phyloP scores from a whole-genome alignment of 192 early-diverging fungal genomes.

The Bifiguratus adelaidae region DNA sequence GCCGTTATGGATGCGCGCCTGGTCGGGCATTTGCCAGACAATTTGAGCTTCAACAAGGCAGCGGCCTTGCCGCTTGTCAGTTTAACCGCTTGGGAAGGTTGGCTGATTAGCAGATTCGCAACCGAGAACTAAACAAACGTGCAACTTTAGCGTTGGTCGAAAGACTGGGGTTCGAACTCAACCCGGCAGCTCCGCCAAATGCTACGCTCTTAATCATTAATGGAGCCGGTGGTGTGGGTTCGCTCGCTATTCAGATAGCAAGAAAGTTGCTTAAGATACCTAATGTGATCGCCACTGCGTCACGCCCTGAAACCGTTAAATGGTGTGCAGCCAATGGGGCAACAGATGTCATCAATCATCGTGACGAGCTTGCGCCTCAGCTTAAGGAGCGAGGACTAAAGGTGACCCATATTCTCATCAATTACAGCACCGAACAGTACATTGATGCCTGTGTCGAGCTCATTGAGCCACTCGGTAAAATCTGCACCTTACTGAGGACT shows the following conservation, averaged over 20 bases:
- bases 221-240: constrained; percentile 7
- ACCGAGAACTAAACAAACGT: neutral
- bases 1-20: neutral
- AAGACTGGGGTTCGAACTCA: neutral
- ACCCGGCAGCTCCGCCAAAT: neutral
- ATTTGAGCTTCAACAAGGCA: neutral
- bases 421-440: neutral
- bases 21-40: neutral
- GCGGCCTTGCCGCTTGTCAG: neutral
- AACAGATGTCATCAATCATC: constrained; percentile 5
- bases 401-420: neutral
- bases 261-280: neutral
- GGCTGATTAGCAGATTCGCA: neutral
- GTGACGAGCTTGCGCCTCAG: neutral
- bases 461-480: constrained; percentile 1
- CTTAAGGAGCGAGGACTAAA: neutral
- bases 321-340: constrained; percentile 3
- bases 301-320: neutral
- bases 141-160: neutral
- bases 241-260: constrained; percentile 2
- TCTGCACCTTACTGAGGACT: too few relatives aligned
- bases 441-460: neutral
- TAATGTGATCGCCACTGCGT: constrained; percentile 1
- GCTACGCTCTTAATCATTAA: constrained; percentile 2
- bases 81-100: constrained; percentile 8